phyloP scores from a whole-genome alignment of 225 moss, liverwort and hornwort species.

The Takakia lepidozioides region DNA sequence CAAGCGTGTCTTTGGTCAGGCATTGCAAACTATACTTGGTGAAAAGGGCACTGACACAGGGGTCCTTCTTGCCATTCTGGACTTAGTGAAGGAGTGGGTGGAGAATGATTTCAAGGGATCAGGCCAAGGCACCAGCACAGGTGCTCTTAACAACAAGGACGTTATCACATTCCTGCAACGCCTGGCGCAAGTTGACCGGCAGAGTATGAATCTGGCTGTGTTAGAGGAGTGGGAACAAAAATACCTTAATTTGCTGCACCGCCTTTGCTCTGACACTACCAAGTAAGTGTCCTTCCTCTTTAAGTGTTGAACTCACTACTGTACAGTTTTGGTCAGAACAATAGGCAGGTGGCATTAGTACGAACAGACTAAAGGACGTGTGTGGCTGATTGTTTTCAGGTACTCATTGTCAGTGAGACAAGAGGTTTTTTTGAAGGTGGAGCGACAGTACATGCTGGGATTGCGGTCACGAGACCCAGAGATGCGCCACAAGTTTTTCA shows the following conservation, averaged over 20 bases:
- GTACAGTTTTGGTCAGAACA: too few species aligned
- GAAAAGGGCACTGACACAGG: conserved; percentile 96
- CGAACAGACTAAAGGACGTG: too few species aligned
- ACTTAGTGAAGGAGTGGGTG: conserved; percentile 90
- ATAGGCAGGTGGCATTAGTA: too few species aligned
- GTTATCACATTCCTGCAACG: conserved; percentile 91
- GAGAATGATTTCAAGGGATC: conserved; percentile 97
- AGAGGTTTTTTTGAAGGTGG: conserved; percentile 97
- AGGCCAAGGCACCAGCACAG: conserved; percentile 58
- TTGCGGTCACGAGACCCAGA: conserved; percentile 92
- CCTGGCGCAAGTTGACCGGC: conserved; percentile 86
- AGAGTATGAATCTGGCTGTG: conserved; percentile 58
- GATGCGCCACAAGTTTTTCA: conserved; percentile 94
- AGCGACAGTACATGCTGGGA: conserved; percentile 95
- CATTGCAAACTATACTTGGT: conserved; percentile 60
- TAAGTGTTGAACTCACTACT: too few species aligned
- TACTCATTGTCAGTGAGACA: conserved; percentile 83
- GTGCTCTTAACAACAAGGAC: conserved; percentile 80
- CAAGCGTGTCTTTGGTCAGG: conserved; percentile 70
- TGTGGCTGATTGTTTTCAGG: conserved; percentile 28
- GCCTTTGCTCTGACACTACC: conserved; percentile 88
- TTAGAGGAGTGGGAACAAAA: conserved; percentile 94
- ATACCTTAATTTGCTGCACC: conserved; percentile 86
- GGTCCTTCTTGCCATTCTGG: conserved; percentile 79
- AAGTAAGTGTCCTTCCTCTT: conserved; percentile 72